A percentile compares a stretch with the other conserved stretches of the same genome.
phyloP scores from a whole-genome alignment of 768 basidiomycete genomes.

The Boletus bicolor region DNA sequence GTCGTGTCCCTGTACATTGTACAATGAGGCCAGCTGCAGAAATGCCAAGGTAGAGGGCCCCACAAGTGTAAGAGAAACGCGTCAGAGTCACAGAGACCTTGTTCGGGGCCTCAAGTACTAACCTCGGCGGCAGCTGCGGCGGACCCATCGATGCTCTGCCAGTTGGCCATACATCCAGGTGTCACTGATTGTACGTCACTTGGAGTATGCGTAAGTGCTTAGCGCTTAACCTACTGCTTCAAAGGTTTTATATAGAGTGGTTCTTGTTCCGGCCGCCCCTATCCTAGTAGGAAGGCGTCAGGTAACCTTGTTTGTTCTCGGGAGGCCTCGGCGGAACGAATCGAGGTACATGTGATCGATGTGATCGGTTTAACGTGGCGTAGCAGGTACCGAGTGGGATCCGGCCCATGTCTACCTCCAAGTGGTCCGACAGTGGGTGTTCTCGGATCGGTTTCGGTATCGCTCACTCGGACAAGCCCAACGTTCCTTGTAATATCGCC shows the following conservation, averaged over 20 bases:
- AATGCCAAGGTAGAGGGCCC: neutral
- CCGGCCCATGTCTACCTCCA: neutral
- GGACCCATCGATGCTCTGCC: too few species aligned
- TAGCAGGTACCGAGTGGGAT: constrained; percentile 5
- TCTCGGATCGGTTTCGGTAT: constrained; percentile 17
- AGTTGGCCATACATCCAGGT: too few species aligned
- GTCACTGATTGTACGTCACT: neutral
- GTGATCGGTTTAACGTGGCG: neutral
- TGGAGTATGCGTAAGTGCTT: neutral
- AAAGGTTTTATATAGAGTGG: neutral
- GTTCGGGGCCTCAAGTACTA: neutral
- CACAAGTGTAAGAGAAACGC: neutral
- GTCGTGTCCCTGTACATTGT: neutral
- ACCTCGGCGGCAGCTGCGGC: too few species aligned
- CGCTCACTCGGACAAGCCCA: constrained; percentile 6
- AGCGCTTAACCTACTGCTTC: neutral
- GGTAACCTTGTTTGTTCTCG: constrained; percentile 2
- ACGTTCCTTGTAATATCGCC: constrained; percentile 27
- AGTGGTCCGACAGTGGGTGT: neutral
- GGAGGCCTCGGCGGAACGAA: constrained; percentile 10
- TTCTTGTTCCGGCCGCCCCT: constrained; percentile 17
- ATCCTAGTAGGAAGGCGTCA: neutral
- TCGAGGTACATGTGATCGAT: neutral
- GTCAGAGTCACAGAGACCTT: neutral
- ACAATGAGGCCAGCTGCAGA: constrained; percentile 3